A percentile compares a stretch with the other conserved stretches of the same genome.
phyloP scores from a whole-genome alignment of 495 filamentous ascomycete species.

The Penicillium subrubescens region DNA sequence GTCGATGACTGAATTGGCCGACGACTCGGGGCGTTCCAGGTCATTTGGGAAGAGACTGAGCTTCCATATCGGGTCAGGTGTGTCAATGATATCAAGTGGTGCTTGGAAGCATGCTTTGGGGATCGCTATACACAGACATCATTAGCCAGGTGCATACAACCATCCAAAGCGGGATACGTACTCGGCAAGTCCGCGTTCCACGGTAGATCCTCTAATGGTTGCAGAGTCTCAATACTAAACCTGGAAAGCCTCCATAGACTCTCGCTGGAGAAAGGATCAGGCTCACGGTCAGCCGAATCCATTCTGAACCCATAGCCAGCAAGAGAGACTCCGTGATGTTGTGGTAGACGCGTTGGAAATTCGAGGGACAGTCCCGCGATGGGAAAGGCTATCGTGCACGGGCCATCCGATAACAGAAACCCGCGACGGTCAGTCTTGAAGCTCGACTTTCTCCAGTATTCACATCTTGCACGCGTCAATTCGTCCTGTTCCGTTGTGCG shows the following conservation, averaged over 20 bases:
- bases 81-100: conserved; percentile 20
- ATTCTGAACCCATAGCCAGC: conserved; percentile 36
- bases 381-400: conserved; percentile 34
- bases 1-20: conserved; percentile 30
- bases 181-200: conserved; percentile 41
- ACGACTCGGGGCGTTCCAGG: conserved; percentile 19
- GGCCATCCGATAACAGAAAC: conserved; percentile 39
- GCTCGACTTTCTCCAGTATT: conserved; percentile 9
- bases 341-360: conserved; percentile 15
- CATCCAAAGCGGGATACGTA: conserved; percentile 20
- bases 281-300: conserved; percentile 48
- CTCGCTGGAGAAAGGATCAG: conserved; percentile 71
- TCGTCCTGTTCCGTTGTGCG: background rate
- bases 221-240: conserved; percentile 44
- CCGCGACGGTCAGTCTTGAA: conserved; percentile 8
- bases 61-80: conserved; percentile 33
- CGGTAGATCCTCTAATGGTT: conserved; percentile 41
- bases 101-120: conserved; percentile 30
- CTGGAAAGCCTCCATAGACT: conserved; percentile 61
- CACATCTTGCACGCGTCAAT: background rate
- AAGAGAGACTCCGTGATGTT: conserved; percentile 8
- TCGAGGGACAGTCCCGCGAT: conserved; percentile 22
- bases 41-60: conserved; percentile 36
- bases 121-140: conserved; percentile 28
- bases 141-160: background rate